Evolutionary conservation across 1,139 yeast genomes (phyloP).

Genomic region (Yamadazyma diospyri): DNA sequence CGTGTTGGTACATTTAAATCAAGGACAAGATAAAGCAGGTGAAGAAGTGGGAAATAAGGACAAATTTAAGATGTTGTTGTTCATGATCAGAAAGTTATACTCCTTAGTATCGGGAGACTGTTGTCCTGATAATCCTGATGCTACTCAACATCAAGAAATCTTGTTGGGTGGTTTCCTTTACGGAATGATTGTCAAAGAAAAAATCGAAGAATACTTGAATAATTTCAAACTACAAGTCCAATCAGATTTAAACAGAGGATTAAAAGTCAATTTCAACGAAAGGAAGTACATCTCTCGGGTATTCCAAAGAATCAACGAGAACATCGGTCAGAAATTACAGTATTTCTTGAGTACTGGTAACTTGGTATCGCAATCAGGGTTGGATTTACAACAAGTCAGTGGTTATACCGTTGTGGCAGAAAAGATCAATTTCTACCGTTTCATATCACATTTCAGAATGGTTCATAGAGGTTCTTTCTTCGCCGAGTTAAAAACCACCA

Average conservation of each 20-base stretch:
- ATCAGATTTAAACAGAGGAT: slow-evolving; percentile 77
- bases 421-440: slow-evolving; percentile 94
- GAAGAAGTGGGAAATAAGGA: slow-evolving; percentile 41
- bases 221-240: slow-evolving; percentile 70
- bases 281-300: slow-evolving; percentile 79
- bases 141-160: slow-evolving; percentile 98
- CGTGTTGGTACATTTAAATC: slow-evolving; percentile 81
- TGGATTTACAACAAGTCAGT: slow-evolving; percentile 95
- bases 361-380: slow-evolving; percentile 78
- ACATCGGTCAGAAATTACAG: slow-evolving; percentile 91
- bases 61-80: slow-evolving; percentile 80
- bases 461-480: slow-evolving; percentile 99
- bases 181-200: slow-evolving; percentile 96
- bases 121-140: slow-evolving; percentile 97
- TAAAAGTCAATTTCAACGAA: slow-evolving; percentile 80
- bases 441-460: slow-evolving; percentile 97
- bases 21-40: slow-evolving; percentile 15
- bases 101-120: slow-evolving; percentile 96
- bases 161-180: slow-evolving; percentile 92
- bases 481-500: slow-evolving; percentile 95
- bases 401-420: slow-evolving; percentile 99
- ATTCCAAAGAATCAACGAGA: slow-evolving; percentile 78
- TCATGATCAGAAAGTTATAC: slow-evolving; percentile 94
- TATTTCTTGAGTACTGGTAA: slow-evolving; percentile 97
- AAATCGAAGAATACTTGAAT: slow-evolving; percentile 87